A percentile compares a stretch with the other conserved stretches of the same genome.
Evolutionary conservation across 352 stramenopile genomes (phyloP).

Genomic region (Globisporangium perplexum): DNA sequence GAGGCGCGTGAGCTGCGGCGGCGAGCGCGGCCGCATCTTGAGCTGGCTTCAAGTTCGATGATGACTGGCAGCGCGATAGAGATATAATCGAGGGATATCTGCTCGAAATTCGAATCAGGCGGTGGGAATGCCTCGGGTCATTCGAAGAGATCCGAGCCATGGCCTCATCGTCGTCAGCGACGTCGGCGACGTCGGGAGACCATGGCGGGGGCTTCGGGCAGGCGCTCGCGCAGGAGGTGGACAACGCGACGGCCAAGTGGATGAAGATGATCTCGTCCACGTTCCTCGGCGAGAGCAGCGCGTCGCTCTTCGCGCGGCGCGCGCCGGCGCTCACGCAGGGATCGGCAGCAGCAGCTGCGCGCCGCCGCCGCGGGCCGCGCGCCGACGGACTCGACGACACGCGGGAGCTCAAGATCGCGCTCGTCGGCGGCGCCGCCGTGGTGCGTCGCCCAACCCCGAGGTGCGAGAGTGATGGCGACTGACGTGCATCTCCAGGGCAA

Average conservation of each 20-base stretch:
- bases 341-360: neutral
- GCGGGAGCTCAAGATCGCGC: conserved; percentile 74
- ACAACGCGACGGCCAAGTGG: conserved; percentile 55
- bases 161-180: too few species aligned
- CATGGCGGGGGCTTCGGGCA: conserved; percentile 13
- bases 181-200: neutral
- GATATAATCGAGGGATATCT: too few species aligned
- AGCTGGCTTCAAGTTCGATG: neutral
- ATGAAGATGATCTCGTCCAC: conserved; percentile 85
- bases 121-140: too few species aligned
- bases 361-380: conserved; percentile 16
- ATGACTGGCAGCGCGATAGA: too few species aligned
- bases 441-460: conserved; percentile 16
- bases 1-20: neutral
- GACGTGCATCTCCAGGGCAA: conserved; percentile 39
- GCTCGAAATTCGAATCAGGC: neutral
- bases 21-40: neutral
- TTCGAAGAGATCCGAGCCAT: too few species aligned
- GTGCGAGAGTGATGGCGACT: neutral
- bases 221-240: conserved; percentile 20
- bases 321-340: conserved; percentile 8
- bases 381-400: conserved; percentile 32
- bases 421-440: conserved; percentile 72
- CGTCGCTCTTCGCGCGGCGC: conserved; percentile 18
- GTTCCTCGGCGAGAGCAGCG: conserved; percentile 49